Evolutionary conservation across 768 basidiomycete genomes (phyloP).

Genomic region (Gloeopeniophorella convolvens): DNA sequence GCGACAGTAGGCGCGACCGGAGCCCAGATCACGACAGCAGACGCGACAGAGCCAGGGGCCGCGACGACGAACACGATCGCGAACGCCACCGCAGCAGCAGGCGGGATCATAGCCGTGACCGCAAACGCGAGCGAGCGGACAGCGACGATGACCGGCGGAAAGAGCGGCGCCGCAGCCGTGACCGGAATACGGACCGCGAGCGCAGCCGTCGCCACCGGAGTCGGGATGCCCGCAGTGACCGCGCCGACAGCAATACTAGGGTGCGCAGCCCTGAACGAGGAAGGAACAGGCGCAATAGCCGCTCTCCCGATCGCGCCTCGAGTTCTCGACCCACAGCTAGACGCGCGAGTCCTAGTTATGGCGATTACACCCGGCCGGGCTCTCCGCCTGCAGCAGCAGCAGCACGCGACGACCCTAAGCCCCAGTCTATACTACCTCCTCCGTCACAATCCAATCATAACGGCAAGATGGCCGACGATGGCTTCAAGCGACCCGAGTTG

Average conservation of each 20-base stretch:
- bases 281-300: background rate
- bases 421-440: constrained; percentile 10
- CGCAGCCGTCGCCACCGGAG: constrained; percentile 21
- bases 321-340: constrained; percentile 12
- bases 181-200: constrained; percentile 26
- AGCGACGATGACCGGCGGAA: constrained; percentile 23
- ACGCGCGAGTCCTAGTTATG: constrained; percentile 48
- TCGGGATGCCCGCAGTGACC: no score
- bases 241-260: no score
- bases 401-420: background rate
- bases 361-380: constrained; percentile 44
- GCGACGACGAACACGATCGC: no score
- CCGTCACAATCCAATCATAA: constrained; percentile 31
- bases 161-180: constrained; percentile 21
- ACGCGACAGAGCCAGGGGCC: constrained; percentile 14
- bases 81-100: no score
- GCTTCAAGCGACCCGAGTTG: constrained; percentile 11
- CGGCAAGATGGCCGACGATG: no score
- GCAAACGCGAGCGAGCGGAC: constrained; percentile 1
- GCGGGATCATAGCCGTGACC: background rate
- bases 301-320: constrained; percentile 4
- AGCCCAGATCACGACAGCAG: constrained; percentile 20
- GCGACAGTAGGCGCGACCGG: constrained; percentile 5
- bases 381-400: background rate
- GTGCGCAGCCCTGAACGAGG: no score